A percentile compares a stretch with the other conserved stretches of the same genome.
phyloP scores from a whole-genome alignment of 163 green algal species.

The Chlamydomonas reinhardtii region DNA sequence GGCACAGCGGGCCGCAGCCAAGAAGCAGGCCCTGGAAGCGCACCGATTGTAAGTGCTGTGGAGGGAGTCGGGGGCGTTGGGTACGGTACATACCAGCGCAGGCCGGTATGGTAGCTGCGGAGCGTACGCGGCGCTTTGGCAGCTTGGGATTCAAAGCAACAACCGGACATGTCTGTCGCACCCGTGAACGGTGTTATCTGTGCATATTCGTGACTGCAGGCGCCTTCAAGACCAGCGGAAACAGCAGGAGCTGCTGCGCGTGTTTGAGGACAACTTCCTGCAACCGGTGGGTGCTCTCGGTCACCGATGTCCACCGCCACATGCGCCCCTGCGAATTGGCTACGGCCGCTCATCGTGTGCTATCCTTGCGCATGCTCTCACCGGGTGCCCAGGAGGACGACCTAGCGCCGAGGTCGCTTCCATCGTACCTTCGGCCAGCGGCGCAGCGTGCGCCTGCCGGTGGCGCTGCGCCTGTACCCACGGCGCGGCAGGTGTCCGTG shows the following conservation, averaged over 20 bases:
- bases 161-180: background rate
- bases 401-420: constrained; percentile 13
- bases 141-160: too few species aligned
- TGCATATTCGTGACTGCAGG: background rate
- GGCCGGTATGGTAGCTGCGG: background rate
- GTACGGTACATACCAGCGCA: background rate
- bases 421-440: background rate
- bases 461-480: too few species aligned
- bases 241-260: constrained; percentile 29
- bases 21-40: constrained; percentile 23
- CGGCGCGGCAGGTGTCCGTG: background rate
- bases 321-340: background rate
- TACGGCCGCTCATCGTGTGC: background rate
- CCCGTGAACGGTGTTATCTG: too few species aligned
- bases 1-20: background rate
- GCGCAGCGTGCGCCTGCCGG: background rate
- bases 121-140: too few species aligned
- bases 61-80: background rate
- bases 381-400: background rate
- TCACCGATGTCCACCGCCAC: too few species aligned
- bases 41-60: constrained; percentile 30
- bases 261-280: constrained; percentile 51
- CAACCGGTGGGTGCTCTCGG: background rate
- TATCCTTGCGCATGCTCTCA: too few species aligned
- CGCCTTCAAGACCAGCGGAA: constrained; percentile 34